A percentile compares a stretch with the other conserved stretches of the same genome.
Conservation (phyloP, 768 basidiomycete genomes). For the Fibroporia radiculosa region DNA sequence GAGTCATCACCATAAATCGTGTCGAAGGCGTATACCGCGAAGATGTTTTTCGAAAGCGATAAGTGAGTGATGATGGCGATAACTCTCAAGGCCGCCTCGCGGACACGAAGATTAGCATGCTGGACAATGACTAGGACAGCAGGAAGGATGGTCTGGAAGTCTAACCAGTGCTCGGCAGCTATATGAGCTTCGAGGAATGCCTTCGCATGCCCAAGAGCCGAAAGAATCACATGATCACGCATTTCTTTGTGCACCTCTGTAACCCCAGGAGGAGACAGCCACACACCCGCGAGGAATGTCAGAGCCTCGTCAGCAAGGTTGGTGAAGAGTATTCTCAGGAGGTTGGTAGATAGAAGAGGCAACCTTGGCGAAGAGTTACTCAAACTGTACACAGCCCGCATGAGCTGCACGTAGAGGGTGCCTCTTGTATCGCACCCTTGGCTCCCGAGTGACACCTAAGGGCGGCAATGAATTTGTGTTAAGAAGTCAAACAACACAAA, state of each 20-base stretch:
- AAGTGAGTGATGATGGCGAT: constrained; percentile 39
- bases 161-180: constrained; percentile 42
- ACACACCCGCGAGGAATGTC: constrained; percentile 73
- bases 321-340: constrained; percentile 61
- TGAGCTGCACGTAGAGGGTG: constrained; percentile 47
- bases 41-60: constrained; percentile 29
- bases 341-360: constrained; percentile 40
- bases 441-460: not conserved
- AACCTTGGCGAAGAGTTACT: constrained; percentile 49
- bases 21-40: constrained; percentile 65
- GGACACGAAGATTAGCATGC: constrained; percentile 31
- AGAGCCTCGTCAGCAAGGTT: constrained; percentile 64
- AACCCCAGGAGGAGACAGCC: constrained; percentile 26
- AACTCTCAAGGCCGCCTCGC: constrained; percentile 49
- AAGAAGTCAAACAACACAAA: not conserved
- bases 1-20: constrained; percentile 58
- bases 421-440: constrained; percentile 14
- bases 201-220: constrained; percentile 65
- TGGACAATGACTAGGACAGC: constrained; percentile 57
- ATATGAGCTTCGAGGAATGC: constrained; percentile 78
- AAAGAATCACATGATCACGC: constrained; percentile 29
- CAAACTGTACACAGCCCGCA: constrained; percentile 57
- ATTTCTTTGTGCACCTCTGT: constrained; percentile 1
- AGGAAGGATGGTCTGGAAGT: constrained; percentile 78
- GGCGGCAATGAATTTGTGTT: constrained; percentile 1